Evolutionary conservation across 2,329 filamentous ascomycete species (phyloP).

Genomic region (Claviceps capensis): DNA sequence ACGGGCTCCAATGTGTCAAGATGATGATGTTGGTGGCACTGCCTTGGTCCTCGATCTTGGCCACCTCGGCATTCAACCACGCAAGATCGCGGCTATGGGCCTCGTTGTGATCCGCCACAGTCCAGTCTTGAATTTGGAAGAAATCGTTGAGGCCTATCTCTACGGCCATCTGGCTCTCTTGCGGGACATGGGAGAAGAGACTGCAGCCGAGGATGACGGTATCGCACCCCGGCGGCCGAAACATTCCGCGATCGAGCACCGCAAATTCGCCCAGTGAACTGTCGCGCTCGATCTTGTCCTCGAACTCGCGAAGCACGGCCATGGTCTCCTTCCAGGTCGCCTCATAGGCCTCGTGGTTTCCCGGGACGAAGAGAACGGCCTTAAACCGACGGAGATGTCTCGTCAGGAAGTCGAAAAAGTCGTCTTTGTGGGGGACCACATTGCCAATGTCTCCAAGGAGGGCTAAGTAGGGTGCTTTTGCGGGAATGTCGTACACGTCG

Average conservation of each 20-base stretch:
- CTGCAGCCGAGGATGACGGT: conserved; percentile 23
- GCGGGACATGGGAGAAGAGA: conserved; percentile 33
- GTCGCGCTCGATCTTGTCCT: conserved; percentile 13
- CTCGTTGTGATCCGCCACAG: conserved; percentile 21
- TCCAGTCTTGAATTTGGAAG: conserved; percentile 29
- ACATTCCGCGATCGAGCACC: conserved; percentile 21
- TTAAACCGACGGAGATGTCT: conserved; percentile 33
- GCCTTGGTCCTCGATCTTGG: conserved; percentile 9
- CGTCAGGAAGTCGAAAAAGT: conserved; percentile 30
- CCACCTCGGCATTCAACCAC: conserved; percentile 28
- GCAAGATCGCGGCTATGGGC: conserved; percentile 24
- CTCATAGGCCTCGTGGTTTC: conserved; percentile 43
- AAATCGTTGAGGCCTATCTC: conserved; percentile 37
- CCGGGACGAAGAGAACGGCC: conserved; percentile 36
- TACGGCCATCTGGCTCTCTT: conserved; percentile 22
- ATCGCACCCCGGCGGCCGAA: conserved; percentile 11
- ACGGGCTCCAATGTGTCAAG: conserved; percentile 30
- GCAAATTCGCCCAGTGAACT: conserved; percentile 23
- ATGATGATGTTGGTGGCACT: conserved; percentile 19
- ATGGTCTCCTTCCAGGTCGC: conserved; percentile 22
- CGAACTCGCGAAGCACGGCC: conserved; percentile 17
- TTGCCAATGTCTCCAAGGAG: conserved; percentile 44
- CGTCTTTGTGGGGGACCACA: conserved; percentile 22
- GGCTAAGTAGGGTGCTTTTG: conserved; percentile 35
- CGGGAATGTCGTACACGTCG: conserved; percentile 32